phyloP scores from a whole-genome alignment of 75 land plant species.

The Pinus taeda region DNA sequence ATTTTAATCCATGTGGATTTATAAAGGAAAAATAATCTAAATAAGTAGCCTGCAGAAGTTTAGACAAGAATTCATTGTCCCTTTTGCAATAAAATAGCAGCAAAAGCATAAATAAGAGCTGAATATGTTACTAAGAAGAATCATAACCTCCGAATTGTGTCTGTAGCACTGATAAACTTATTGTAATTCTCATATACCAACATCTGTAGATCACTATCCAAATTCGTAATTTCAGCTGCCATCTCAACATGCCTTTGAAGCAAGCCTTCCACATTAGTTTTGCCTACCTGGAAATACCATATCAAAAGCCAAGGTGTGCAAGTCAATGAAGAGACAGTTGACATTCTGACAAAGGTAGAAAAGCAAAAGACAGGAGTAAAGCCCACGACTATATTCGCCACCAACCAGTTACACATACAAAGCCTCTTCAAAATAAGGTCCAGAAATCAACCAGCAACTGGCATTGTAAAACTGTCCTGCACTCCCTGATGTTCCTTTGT shows the following conservation, averaged over 20 bases:
- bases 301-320: not conserved
- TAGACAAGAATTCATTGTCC: not conserved
- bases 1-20: not conserved
- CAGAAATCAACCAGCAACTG: not conserved
- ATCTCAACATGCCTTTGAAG: constrained; percentile 93
- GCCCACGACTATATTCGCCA: not conserved
- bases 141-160: constrained; percentile 83
- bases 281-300: constrained; percentile 47
- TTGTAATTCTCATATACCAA: constrained; percentile 98
- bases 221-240: constrained; percentile 98
- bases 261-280: constrained; percentile 74
- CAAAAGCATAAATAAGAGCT: not conserved
- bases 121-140: no score
- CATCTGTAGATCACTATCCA: constrained; percentile 97
- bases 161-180: constrained; percentile 98
- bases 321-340: not conserved
- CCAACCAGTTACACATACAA: constrained; percentile 1
- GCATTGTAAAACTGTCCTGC: not conserved
- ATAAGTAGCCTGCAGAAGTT: not conserved
- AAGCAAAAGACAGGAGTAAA: constrained; percentile 1
- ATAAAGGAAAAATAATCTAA: not conserved
- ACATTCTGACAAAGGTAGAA: not conserved
- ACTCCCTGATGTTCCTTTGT: not conserved
- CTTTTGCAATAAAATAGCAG: not conserved
- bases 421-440: not conserved